phyloP scores from a whole-genome alignment of 176 grass and related monocot genomes.

The Bromus sterilis region DNA sequence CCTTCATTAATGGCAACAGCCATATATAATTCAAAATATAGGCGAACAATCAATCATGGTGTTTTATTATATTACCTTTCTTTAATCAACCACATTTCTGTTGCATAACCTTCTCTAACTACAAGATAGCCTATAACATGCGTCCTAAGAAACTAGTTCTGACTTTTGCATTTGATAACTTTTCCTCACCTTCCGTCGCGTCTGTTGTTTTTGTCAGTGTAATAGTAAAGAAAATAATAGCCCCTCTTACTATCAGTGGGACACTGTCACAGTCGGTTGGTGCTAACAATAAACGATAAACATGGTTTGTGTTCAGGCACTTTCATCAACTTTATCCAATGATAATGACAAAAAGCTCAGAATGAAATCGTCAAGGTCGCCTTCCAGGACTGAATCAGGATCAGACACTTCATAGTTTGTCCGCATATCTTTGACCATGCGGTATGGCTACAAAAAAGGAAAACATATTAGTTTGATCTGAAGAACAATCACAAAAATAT shows the following conservation, averaged over 20 bases:
- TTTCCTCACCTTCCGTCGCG: neutral
- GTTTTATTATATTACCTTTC: neutral
- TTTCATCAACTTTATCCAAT: constrained; percentile 61
- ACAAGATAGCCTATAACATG: neutral
- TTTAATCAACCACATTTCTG: neutral
- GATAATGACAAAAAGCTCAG: constrained; percentile 70
- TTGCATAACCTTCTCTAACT: neutral
- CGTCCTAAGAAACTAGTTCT: neutral
- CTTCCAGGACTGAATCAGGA: constrained; percentile 79
- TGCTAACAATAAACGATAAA: neutral
- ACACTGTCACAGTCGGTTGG: neutral
- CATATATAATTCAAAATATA: neutral
- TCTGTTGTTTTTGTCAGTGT: neutral
- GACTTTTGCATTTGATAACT: neutral
- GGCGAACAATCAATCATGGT: neutral
- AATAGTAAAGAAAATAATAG: neutral
- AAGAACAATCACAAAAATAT: neutral
- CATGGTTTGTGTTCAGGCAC: constrained; percentile 29
- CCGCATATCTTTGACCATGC: constrained; percentile 95
- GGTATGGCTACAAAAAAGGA: constrained; percentile 55
- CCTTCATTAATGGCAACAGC: neutral
- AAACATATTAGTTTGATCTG: neutral
- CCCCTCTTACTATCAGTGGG: neutral
- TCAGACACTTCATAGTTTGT: constrained; percentile 95
- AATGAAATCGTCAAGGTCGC: constrained; percentile 79